Percentiles rank a stretch among this genome's conserved stretches.
Evolutionary conservation across 108 stramenopile species (phyloP).

Genomic region (Fragilariopsis cylindrus): DNA sequence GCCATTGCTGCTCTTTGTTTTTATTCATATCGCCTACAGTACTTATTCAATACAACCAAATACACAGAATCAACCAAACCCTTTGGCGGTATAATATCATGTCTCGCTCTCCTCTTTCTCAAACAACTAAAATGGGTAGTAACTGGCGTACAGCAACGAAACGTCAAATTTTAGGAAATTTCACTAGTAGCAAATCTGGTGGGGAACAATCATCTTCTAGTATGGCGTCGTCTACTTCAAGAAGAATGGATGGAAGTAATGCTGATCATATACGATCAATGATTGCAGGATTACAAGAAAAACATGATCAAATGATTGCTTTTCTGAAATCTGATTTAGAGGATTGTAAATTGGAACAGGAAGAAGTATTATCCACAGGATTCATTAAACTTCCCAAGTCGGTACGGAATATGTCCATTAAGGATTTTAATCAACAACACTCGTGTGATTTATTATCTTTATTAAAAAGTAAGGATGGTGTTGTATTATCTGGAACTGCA

Average conservation of each 20-base stretch:
- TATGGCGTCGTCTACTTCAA: neutral
- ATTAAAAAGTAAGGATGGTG: constrained; percentile 42
- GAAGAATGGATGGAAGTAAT: constrained; percentile 35
- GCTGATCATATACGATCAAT: constrained; percentile 35
- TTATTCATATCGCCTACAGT: no score
- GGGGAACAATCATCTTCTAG: neutral
- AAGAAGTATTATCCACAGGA: constrained; percentile 29
- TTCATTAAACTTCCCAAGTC: constrained; percentile 54
- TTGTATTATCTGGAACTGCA: neutral
- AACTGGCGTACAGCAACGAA: constrained; percentile 35
- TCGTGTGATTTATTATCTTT: constrained; percentile 58
- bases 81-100: neutral
- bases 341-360: constrained; percentile 36
- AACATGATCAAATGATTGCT: constrained; percentile 29
- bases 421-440: constrained; percentile 65
- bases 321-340: constrained; percentile 31
- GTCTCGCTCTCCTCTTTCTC: constrained; percentile 22
- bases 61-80: no score
- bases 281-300: constrained; percentile 37
- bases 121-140: neutral
- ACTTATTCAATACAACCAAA: no score
- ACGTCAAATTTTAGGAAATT: constrained; percentile 40
- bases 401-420: constrained; percentile 58
- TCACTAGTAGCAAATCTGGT: neutral
- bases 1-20: no score